These are phyloP conservation scores for Saturnispora quitensis DNA, from an alignment of 805 yeast species.

Conservation along the genomic window DNA sequence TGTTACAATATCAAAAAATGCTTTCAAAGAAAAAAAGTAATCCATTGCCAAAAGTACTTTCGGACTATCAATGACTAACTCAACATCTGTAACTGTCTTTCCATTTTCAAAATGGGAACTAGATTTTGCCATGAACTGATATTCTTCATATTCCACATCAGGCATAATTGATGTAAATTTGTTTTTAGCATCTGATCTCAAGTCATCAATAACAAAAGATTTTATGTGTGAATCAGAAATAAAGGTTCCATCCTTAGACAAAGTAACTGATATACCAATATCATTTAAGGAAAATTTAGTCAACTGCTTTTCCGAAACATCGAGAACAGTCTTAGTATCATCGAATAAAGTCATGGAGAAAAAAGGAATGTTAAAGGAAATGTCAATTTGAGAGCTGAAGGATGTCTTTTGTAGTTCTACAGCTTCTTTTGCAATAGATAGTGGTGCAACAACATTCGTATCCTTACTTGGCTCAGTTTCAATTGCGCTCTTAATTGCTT, in stretches of 20 bases:
- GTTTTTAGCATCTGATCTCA: conserved; percentile 51
- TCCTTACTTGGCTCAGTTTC: background rate
- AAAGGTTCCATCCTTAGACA: conserved; percentile 47
- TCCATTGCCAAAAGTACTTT: conserved; percentile 76
- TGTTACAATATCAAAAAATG: conserved; percentile 45
- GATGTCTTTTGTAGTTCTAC: background rate
- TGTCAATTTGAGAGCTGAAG: conserved; percentile 24
- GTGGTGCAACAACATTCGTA: conserved; percentile 1
- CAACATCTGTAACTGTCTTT: conserved; percentile 26
- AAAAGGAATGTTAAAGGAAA: conserved; percentile 52
- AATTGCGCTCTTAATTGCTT: conserved; percentile 11
- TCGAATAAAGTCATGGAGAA: conserved; percentile 55
- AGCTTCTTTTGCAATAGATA: background rate
- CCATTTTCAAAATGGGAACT: conserved; percentile 32
- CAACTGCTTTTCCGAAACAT: conserved; percentile 34
- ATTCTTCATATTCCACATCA: conserved; percentile 44
- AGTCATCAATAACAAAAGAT: conserved; percentile 73
- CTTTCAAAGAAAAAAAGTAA: conserved; percentile 67
- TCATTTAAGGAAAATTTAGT: conserved; percentile 55
- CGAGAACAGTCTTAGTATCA: conserved; percentile 32
- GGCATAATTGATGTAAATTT: conserved; percentile 80
- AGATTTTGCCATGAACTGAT: conserved; percentile 61
- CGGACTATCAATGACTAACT: conserved; percentile 72
- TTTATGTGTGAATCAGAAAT: conserved; percentile 54
- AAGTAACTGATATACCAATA: conserved; percentile 39